Evolutionary conservation across 108 stramenopile genomes (phyloP).

Genomic region (Cyclotella sp.): DNA sequence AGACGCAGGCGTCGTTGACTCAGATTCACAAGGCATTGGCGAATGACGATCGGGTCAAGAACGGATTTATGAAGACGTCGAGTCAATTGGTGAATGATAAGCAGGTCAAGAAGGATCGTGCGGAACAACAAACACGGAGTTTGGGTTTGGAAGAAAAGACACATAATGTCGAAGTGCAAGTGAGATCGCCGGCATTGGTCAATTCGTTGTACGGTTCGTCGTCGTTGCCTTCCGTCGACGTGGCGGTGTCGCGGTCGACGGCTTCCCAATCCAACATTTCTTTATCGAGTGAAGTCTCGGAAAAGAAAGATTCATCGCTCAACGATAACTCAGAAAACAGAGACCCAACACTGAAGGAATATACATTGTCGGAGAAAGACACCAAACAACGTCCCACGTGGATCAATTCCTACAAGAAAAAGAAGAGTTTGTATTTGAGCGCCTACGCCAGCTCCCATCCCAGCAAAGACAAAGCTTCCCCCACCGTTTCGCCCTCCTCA

Average conservation of each 20-base stretch:
- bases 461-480: neutral
- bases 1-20: constrained; percentile 29
- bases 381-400: constrained; percentile 11
- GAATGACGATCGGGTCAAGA: constrained; percentile 20
- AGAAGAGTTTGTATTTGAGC: constrained; percentile 24
- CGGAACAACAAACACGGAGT: neutral
- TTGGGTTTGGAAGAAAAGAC: neutral
- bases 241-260: neutral
- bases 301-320: neutral
- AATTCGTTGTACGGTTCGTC: neutral
- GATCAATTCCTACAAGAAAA: constrained; percentile 30
- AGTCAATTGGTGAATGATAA: constrained; percentile 54
- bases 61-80: constrained; percentile 28
- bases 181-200: neutral
- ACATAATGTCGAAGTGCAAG: neutral
- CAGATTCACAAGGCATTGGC: constrained; percentile 38
- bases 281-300: neutral
- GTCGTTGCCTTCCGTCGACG: neutral
- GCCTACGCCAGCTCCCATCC: constrained; percentile 12
- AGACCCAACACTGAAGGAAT: neutral
- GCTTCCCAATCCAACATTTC: neutral
- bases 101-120: constrained; percentile 24
- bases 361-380: neutral
- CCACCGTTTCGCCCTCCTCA: neutral
- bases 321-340: neutral